Evolutionary conservation across 768 basidiomycete species (phyloP).

Genomic region (Grammothele lineata): DNA sequence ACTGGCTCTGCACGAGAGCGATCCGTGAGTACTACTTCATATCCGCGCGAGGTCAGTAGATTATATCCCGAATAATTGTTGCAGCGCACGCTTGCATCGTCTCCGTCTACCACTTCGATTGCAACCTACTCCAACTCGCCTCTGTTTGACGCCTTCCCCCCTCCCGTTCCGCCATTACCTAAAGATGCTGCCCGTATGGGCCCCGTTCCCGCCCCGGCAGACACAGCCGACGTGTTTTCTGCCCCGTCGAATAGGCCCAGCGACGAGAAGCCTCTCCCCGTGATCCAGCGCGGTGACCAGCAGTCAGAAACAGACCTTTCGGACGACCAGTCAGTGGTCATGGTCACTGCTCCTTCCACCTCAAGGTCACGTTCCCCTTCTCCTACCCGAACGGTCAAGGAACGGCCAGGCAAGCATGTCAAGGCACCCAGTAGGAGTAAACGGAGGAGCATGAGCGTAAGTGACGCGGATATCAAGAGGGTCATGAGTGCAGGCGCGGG

Average conservation of each 20-base stretch:
- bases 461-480: slow-evolving; percentile 56
- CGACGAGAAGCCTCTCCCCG: slow-evolving; percentile 61
- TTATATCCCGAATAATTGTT: neutral
- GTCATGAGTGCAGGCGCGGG: slow-evolving; percentile 28
- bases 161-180: slow-evolving; percentile 42
- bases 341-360: slow-evolving; percentile 43
- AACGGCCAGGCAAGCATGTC: slow-evolving; percentile 13
- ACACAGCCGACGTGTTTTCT: slow-evolving; percentile 50
- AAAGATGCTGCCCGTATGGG: slow-evolving; percentile 25
- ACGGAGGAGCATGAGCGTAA: slow-evolving; percentile 71
- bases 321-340: slow-evolving; percentile 54
- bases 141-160: slow-evolving; percentile 34
- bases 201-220: slow-evolving; percentile 23
- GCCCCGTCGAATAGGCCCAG: slow-evolving; percentile 26
- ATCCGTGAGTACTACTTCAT: slow-evolving; percentile 41
- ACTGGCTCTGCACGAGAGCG: slow-evolving; percentile 62
- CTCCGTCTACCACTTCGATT: slow-evolving; percentile 19
- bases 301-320: slow-evolving; percentile 28
- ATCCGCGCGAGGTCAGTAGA: no score
- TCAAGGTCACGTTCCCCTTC: slow-evolving; percentile 21
- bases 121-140: slow-evolving; percentile 26
- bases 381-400: slow-evolving; percentile 23
- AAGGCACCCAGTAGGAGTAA: slow-evolving; percentile 34
- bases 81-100: slow-evolving; percentile 24
- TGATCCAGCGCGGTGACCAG: slow-evolving; percentile 39